Evolutionary conservation across 2,329 filamentous ascomycete species (phyloP), one percentile per base, ranked within the genome.

Genomic region (Ophiognomonia clavigignenti-juglandacearum): DNA sequence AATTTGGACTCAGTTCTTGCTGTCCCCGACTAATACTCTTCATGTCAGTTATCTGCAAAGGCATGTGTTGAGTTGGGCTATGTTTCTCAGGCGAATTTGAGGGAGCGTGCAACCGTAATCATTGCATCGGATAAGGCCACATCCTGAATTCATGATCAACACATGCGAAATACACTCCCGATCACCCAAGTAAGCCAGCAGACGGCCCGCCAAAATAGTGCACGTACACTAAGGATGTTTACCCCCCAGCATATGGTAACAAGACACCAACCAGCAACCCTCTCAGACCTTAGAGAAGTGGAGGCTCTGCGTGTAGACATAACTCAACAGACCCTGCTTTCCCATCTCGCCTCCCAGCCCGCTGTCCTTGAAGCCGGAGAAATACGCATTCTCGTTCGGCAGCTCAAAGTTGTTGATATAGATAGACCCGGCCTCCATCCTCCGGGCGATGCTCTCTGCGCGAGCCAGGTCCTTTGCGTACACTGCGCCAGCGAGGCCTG

Each of bases 401-500:
- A 57, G 47, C 50, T 64, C 61, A 7, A 39, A 45, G 40, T 54
- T 53, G 61, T 85, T 84, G 54, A 84, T 74, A 73, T 78, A 84
- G 1, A 85, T 75, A 10, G 65, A 74, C 0, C 81, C 81, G 0
- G 76, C 72, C 54, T 82, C 73, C 10, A 85, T 59, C 39, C 72
- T 68, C 23, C 70, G 59, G 0, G 76, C 80, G 35, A 85, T 73
- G 4, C 65, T 63, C 26, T 70, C 68, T 0, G 78, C 80, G 4
- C 69, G 64, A 1, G 62, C 63, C 1, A 77, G 47, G 48, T 85
- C 77, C 14, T 66, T 69, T 14, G 69, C 75, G 68, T 79, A 85
- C 0, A 85, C 72, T 0, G 78, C 79, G 2, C 76, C 73, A 0
- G 77, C 78, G 0, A 83, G 69, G 0, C 77, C 79, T 24, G 69